Evolutionary conservation across 2,329 filamentous ascomycete genomes (phyloP).

Genomic region (Aureobasidium pullulans): DNA sequence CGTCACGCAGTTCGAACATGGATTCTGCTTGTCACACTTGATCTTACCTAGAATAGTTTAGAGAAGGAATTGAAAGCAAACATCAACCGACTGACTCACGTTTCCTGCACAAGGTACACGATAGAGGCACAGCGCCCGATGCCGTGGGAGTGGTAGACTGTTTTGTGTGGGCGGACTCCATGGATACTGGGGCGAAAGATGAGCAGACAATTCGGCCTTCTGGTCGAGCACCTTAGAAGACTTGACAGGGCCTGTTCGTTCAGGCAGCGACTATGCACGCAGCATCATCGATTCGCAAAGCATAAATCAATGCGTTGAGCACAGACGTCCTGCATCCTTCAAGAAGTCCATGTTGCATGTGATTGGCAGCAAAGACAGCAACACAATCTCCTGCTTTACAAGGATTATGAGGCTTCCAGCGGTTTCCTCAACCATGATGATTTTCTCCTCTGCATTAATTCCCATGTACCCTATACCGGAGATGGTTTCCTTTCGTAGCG

Average conservation of each 20-base stretch:
- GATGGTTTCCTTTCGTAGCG: neutral
- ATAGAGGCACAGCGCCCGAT: conserved; percentile 1
- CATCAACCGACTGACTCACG: neutral
- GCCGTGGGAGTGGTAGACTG: neutral
- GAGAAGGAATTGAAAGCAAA: neutral
- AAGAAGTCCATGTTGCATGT: neutral
- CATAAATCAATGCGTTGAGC: neutral
- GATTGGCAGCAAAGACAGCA: neutral
- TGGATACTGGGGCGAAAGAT: neutral
- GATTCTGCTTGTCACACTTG: conserved; percentile 14
- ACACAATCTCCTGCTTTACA: neutral
- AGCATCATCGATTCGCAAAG: conserved; percentile 1
- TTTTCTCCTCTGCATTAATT: neutral
- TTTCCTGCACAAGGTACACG: conserved; percentile 11
- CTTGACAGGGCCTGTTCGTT: neutral
- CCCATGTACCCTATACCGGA: neutral
- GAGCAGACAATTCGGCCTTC: neutral
- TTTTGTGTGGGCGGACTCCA: neutral
- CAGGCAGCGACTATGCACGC: neutral
- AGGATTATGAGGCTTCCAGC: neutral
- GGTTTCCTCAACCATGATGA: neutral
- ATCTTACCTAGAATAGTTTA: conserved; percentile 4
- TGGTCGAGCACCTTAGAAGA: neutral
- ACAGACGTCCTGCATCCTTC: neutral
- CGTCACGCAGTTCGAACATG: conserved; percentile 6